phyloP scores from a whole-genome alignment of 345 rosid species.

The Brassica cretica region DNA sequence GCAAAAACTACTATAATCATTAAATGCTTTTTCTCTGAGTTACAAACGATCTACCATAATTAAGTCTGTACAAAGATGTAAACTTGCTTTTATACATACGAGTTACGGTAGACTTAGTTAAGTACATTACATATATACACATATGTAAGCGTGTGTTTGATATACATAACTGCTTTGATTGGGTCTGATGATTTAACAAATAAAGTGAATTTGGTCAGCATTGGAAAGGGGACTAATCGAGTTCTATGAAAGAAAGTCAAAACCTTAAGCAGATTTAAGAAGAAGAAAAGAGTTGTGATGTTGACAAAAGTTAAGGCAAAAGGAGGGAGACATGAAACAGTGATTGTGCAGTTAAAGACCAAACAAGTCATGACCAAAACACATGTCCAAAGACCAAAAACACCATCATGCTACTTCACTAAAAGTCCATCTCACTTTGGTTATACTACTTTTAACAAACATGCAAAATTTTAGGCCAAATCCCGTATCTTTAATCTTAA shows the following conservation, averaged over 20 bases:
- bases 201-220: constrained; percentile 19
- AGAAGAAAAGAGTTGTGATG: constrained; percentile 20
- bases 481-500: not conserved
- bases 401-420: constrained; percentile 34
- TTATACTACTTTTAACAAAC: not conserved
- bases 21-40: not conserved
- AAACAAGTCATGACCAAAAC: constrained; percentile 38
- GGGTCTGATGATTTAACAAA: not conserved
- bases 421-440: constrained; percentile 16
- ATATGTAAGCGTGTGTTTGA: not conserved
- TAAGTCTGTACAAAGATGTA: not conserved
- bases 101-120: not conserved
- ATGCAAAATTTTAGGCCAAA: not conserved
- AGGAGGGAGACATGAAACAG: constrained; percentile 41
- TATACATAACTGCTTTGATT: constrained; percentile 10
- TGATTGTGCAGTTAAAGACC: constrained; percentile 39
- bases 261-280: constrained; percentile 15
- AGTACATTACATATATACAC: not conserved
- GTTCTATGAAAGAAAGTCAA: constrained; percentile 27
- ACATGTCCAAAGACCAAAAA: constrained; percentile 39
- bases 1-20: constrained; percentile 22
- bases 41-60: not conserved
- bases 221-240: constrained; percentile 20
- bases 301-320: constrained; percentile 41
- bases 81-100: not conserved